Evolutionary conservation across 208 protist species (phyloP).

Genomic region (Tritrichomonas foetus): DNA sequence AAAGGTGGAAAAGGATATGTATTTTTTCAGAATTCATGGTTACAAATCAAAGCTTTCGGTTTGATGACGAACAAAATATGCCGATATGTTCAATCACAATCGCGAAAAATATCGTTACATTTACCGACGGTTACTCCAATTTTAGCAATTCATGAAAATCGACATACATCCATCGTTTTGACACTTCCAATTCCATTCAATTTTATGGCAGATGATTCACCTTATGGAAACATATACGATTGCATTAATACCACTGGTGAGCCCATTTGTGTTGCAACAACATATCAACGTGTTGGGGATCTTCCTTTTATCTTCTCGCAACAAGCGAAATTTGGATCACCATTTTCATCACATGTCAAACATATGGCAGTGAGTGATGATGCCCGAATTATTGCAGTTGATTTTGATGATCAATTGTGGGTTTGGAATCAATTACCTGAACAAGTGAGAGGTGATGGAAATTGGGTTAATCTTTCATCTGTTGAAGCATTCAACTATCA

Average conservation of each 20-base stretch:
- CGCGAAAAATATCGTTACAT: background rate
- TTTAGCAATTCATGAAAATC: conserved; percentile 22
- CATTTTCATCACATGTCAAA: background rate
- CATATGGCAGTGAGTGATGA: background rate
- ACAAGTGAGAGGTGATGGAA: background rate
- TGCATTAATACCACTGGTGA: background rate
- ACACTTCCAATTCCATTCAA: background rate
- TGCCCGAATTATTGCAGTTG: background rate
- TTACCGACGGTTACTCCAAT: background rate
- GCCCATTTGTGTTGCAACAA: background rate
- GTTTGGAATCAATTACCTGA: conserved; percentile 31
- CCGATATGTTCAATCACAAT: background rate
- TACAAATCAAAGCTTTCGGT: background rate
- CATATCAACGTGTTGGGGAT: background rate
- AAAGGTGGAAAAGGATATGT: background rate
- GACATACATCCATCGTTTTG: background rate
- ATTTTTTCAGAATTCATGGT: background rate
- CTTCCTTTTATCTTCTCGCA: background rate
- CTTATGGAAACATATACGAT: background rate
- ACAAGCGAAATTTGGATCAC: background rate
- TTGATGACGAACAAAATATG: background rate
- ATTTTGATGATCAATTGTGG: conserved; percentile 24
- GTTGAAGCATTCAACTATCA: background rate
- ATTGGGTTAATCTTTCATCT: background rate
- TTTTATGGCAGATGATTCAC: background rate